Evolutionary conservation across 805 yeast genomes (phyloP), one percentile per base, ranked within the genome.

Genomic region (Barnettozyma siamensis): DNA sequence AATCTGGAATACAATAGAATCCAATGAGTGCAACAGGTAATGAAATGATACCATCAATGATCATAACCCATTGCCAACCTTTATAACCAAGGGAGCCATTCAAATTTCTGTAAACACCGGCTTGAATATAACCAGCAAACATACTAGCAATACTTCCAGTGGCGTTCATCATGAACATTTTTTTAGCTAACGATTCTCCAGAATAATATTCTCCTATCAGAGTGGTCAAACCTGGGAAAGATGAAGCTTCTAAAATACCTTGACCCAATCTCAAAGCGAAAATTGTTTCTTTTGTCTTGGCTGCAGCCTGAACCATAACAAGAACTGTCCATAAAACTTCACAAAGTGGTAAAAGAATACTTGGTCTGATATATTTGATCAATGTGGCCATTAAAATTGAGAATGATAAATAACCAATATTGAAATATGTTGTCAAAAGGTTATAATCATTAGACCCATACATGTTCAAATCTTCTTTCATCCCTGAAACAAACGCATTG

Each of bases 401-500:
- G 16, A 38, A 37, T 3, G 42, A 34, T 3, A 46, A n/a, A 18
- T 45, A 45, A 10, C 45, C 48, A 39, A 42, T 45, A 17, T 45
- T 42, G 30, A 43, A 43, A 20, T 24, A 43, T 13, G 41, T 39
- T 5, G 43, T 39, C 35, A 45, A 31, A 19, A 33, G 32, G 21
- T 42, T 76, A 44, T 80, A 66, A 47, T 80, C 84, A 53, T 79
- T 76, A 8, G 35, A 9, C 9, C 83, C 84, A 39, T 66, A 55
- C 68, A 83, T 71, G 5, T 67, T 66, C 34, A 80, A 63, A 31
- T 66, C 77, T 49, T 72, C 77, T 44, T 70, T 60, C 75, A 82
- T 68, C 13, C 83, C 81, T 18, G 78, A 70, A 28, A 76, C 78
- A 50, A 78, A 81, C 1, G 86, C 87, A 52, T 80, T 78, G 46